phyloP scores from a whole-genome alignment of 2,329 filamentous ascomycete species.

The Venturia carpophila region DNA sequence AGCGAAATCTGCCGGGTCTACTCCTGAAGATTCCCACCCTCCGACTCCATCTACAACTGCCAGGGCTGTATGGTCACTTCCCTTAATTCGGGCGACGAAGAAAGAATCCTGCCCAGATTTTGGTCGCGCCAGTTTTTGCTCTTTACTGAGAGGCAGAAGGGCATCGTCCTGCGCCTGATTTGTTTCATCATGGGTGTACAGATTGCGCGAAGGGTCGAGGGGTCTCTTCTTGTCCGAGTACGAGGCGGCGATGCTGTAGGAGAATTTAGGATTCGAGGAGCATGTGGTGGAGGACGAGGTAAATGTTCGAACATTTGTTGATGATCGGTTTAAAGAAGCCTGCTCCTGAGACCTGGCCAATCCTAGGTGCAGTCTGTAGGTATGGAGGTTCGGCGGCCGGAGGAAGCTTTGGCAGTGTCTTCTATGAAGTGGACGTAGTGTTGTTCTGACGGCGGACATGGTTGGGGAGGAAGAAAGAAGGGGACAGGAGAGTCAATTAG shows the following conservation, averaged over 20 bases:
- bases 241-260: slow-evolving; percentile 35
- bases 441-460: slow-evolving; percentile 13
- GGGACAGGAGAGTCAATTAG: background rate
- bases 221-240: slow-evolving; percentile 34
- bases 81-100: slow-evolving; percentile 70
- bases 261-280: slow-evolving; percentile 23
- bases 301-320: slow-evolving; percentile 8
- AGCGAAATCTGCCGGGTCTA: slow-evolving; percentile 92
- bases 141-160: slow-evolving; percentile 21
- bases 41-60: slow-evolving; percentile 92
- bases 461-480: background rate
- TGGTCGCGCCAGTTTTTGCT: slow-evolving; percentile 55
- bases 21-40: slow-evolving; percentile 85
- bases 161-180: background rate
- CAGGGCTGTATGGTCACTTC: slow-evolving; percentile 61
- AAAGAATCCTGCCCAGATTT: slow-evolving; percentile 93
- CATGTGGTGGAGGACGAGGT: slow-evolving; percentile 10
- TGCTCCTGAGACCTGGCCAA: background rate
- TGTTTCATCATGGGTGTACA: slow-evolving; percentile 28
- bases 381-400: slow-evolving; percentile 11
- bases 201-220: slow-evolving; percentile 31
- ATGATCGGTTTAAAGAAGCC: background rate
- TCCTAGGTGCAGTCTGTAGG: background rate
- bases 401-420: slow-evolving; percentile 15
- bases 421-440: slow-evolving; percentile 12